phyloP scores from a whole-genome alignment of 305 asterid genomes.

The Fraxinus xanthoxyloides region DNA sequence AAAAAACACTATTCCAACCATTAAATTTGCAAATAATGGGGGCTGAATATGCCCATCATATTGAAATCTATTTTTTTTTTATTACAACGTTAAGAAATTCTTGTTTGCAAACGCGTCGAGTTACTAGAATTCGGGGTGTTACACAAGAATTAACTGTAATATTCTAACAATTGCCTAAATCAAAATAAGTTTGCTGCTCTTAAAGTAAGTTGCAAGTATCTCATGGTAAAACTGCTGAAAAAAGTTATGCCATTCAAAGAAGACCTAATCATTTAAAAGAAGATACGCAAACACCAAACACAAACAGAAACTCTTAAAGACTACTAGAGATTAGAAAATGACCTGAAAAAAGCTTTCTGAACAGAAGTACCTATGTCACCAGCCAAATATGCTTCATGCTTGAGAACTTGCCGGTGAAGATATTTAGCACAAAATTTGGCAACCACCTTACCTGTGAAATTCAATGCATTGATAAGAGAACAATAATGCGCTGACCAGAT shows the following conservation, averaged over 20 bases:
- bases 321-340: constrained; percentile 14
- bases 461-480: neutral
- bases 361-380: constrained; percentile 86
- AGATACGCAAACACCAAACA: neutral
- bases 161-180: neutral
- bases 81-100: neutral
- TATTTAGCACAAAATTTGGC: constrained; percentile 94
- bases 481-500: neutral
- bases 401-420: constrained; percentile 91
- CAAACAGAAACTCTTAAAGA: neutral
- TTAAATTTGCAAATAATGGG: no score
- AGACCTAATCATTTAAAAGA: neutral
- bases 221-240: neutral
- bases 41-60: neutral
- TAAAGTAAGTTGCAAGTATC: neutral
- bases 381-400: constrained; percentile 72
- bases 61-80: neutral
- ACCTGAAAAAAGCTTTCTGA: constrained; percentile 83
- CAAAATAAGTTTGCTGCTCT: neutral
- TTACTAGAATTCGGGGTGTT: neutral
- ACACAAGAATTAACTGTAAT: neutral
- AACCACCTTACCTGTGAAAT: constrained; percentile 77
- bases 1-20: no score
- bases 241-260: neutral
- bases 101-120: neutral